These are phyloP conservation scores for Scutellaria minor DNA, from an alignment of 257 asterid species.

Conservation along the genomic window DNA sequence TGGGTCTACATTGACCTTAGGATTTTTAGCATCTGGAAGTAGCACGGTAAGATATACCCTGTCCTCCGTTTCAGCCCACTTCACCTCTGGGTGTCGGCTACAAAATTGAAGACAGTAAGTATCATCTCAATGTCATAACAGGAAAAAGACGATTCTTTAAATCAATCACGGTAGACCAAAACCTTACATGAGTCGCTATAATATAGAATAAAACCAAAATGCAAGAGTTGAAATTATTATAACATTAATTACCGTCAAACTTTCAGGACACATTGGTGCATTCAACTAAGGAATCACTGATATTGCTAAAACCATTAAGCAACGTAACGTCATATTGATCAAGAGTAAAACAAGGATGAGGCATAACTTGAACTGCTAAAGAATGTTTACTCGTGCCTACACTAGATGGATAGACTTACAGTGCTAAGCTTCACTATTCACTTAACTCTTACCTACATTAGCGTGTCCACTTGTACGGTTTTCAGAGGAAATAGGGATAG, in stretches of 20 bases:
- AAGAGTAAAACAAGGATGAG: neutral
- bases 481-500: no score
- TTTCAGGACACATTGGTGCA: neutral
- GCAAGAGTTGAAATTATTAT: neutral
- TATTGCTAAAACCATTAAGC: neutral
- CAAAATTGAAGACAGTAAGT: conserved; percentile 5
- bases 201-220: neutral
- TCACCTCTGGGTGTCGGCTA: conserved; percentile 73
- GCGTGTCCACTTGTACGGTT: no score
- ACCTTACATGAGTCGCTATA: neutral
- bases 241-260: neutral
- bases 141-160: neutral
- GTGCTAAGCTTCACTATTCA: neutral
- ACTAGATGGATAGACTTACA: neutral
- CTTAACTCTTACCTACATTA: no score
- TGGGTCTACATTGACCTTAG: conserved; percentile 69
- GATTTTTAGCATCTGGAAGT: conserved; percentile 66
- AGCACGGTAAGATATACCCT: conserved; percentile 63
- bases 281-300: neutral
- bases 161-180: neutral
- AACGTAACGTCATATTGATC: neutral
- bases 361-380: neutral
- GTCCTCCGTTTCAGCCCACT: conserved; percentile 83
- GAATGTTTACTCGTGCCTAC: neutral
- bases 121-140: neutral